phyloP scores from a whole-genome alignment of 2,329 filamentous ascomycete species.

The Apiospora saccharicola region DNA sequence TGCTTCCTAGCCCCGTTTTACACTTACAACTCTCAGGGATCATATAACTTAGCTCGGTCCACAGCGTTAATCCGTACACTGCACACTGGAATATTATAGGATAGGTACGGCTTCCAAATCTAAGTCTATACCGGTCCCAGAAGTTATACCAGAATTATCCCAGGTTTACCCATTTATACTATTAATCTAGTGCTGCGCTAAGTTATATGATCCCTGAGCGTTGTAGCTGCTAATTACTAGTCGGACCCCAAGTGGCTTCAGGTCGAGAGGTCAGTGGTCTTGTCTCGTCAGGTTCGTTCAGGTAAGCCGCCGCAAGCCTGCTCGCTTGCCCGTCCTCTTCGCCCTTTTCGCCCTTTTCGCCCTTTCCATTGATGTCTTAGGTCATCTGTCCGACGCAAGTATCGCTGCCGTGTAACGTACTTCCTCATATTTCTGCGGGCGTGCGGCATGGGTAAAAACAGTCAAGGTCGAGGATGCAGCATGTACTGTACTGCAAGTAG shows the following conservation, averaged over 20 bases:
- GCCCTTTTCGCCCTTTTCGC: not conserved
- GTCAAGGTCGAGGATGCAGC: not conserved
- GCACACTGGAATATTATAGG: too few species aligned
- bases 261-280: not conserved
- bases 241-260: not conserved
- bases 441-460: constrained; percentile 10
- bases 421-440: not conserved
- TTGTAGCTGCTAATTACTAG: not conserved
- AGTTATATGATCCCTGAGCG: too few species aligned
- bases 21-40: too few species aligned
- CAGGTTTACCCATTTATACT: too few species aligned
- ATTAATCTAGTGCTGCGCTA: too few species aligned
- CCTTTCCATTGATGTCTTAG: not conserved
- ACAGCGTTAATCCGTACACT: too few species aligned
- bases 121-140: too few species aligned
- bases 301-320: not conserved
- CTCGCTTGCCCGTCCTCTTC: not conserved
- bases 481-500: not conserved
- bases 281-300: not conserved
- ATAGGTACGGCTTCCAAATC: too few species aligned
- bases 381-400: constrained; percentile 12
- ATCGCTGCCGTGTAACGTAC: not conserved
- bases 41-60: too few species aligned
- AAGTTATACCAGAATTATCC: too few species aligned
- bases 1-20: not conserved